A percentile compares a stretch with the other conserved stretches of the same genome.
Evolutionary conservation across 1,284 basidiomycete species (phyloP).

Genomic region (Melanopsichium pennsylvanicum): DNA sequence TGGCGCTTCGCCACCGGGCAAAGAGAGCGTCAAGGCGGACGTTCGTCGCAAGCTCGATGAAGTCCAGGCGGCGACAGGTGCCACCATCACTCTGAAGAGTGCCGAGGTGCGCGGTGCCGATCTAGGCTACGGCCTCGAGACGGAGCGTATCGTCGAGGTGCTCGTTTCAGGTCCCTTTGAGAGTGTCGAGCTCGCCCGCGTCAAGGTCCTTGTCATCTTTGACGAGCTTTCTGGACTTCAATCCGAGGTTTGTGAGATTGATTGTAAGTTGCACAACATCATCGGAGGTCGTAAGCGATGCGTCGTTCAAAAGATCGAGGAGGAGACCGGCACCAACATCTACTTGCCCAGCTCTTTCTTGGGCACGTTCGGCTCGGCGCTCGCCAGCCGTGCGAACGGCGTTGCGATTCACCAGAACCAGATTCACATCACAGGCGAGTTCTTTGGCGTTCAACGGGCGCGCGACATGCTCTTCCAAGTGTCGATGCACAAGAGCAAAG

Average conservation of each 20-base stretch:
- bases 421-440: constrained; percentile 97
- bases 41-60: constrained; percentile 88
- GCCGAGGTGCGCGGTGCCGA: constrained; percentile 53
- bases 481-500: constrained; percentile 87
- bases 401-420: constrained; percentile 72
- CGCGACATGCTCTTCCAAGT: constrained; percentile 92
- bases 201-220: constrained; percentile 88
- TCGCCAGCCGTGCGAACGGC: constrained; percentile 68
- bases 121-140: constrained; percentile 77
- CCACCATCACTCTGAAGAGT: constrained; percentile 80
- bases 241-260: constrained; percentile 88
- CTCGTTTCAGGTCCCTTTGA: constrained; percentile 85
- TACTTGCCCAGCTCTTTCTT: constrained; percentile 91
- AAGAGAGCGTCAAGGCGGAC: constrained; percentile 80
- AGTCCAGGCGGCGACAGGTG: constrained; percentile 84
- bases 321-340: constrained; percentile 96
- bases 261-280: constrained; percentile 91
- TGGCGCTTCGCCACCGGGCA: constrained; percentile 25
- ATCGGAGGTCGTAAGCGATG: constrained; percentile 88
- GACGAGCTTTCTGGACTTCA: constrained; percentile 79
- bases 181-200: constrained; percentile 87
- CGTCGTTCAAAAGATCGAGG: constrained; percentile 89
- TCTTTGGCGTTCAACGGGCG: constrained; percentile 92
- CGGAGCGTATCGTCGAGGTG: constrained; percentile 89
- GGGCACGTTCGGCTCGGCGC: constrained; percentile 72